These are phyloP conservation scores for Colletotrichum ledebouriae DNA, from an alignment of 2,329 filamentous ascomycete species.

Conservation along the genomic window DNA sequence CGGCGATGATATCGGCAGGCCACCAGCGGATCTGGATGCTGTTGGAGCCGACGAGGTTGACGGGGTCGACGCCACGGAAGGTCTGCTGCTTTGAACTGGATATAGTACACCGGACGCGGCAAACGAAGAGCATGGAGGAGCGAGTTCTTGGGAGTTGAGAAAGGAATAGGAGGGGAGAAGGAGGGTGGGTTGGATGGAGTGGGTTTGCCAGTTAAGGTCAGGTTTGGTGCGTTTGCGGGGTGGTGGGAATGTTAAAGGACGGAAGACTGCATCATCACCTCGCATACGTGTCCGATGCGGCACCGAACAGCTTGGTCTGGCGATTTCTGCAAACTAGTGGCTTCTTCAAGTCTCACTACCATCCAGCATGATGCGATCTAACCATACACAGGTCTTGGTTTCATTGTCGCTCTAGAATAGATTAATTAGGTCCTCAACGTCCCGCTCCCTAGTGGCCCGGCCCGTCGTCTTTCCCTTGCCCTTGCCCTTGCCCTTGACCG, in stretches of 20 bases:
- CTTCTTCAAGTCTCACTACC: too few species aligned
- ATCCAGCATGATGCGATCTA: too few species aligned
- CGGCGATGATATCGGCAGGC: background rate
- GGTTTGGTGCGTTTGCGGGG: background rate
- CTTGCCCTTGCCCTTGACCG: too few species aligned
- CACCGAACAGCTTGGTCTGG: background rate
- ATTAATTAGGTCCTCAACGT: background rate
- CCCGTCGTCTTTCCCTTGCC: background rate
- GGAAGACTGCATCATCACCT: slow-evolving; percentile 5
- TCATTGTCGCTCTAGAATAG: too few species aligned
- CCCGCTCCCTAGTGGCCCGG: slow-evolving; percentile 2
- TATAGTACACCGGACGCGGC: too few species aligned
- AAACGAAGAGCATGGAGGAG: background rate
- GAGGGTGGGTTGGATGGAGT: background rate
- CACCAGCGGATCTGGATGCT: background rate
- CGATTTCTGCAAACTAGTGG: too few species aligned
- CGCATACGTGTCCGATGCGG: too few species aligned
- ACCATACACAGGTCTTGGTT: too few species aligned
- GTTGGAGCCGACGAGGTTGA: slow-evolving; percentile 6
- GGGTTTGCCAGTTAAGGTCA: background rate
- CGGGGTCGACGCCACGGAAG: background rate
- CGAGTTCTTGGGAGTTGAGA: background rate
- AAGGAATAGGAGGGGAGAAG: background rate
- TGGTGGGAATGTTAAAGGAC: background rate
- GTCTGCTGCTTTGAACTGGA: too few species aligned